phyloP scores from a whole-genome alignment of 495 filamentous ascomycete genomes.

The Pseudevernia furfuracea region DNA sequence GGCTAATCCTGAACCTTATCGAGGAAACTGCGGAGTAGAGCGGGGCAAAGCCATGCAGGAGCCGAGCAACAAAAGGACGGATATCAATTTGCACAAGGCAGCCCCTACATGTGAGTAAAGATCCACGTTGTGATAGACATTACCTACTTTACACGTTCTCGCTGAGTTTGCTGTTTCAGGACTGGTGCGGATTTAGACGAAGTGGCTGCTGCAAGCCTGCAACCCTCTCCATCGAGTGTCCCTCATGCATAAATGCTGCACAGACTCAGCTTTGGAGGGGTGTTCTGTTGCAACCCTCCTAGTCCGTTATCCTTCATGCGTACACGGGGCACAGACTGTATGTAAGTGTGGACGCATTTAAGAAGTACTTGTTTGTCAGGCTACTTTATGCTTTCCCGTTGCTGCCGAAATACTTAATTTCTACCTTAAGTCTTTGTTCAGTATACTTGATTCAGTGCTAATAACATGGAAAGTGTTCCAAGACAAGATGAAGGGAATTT shows the following conservation, averaged over 20 bases:
- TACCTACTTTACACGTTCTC: background rate
- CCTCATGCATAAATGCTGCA: background rate
- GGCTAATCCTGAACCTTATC: background rate
- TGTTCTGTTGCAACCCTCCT: background rate
- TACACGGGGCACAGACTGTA: background rate
- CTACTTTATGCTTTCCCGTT: background rate
- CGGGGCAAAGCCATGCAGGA: background rate
- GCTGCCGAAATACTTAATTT: background rate
- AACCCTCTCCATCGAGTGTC: background rate
- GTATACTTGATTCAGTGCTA: background rate
- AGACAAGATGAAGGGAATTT: background rate
- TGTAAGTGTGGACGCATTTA: background rate
- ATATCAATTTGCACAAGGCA: background rate
- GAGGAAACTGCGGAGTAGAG: background rate
- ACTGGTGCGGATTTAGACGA: background rate
- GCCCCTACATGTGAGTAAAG: background rate
- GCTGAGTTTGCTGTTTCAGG: background rate
- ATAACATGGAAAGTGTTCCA: background rate
- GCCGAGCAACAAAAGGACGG: background rate
- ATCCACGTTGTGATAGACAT: background rate
- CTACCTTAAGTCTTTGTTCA: constrained; percentile 1
- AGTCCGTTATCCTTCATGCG: background rate
- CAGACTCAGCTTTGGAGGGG: background rate
- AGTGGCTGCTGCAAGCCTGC: background rate
- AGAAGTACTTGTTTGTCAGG: background rate